Base-by-base conservation (phyloP, 176 grass and related monocot species). In the Oryza rufipogon region DNA sequence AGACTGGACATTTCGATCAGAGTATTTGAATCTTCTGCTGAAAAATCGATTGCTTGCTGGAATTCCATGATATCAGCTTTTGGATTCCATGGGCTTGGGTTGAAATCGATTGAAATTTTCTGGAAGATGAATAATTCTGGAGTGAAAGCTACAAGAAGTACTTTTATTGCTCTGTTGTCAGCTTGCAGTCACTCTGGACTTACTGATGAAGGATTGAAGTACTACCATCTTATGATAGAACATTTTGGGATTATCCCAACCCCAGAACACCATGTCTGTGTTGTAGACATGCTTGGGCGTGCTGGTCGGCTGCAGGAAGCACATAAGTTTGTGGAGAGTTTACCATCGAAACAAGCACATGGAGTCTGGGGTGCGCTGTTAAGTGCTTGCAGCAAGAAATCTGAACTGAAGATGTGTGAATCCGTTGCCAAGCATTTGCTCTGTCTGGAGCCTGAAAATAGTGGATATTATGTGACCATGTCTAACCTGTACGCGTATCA, bases 51-150 rank as follows among this genome's bases (percentile, higher is more conserved):
- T 86, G 89, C 96, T 78, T 95, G 85, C 16, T 96, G 96, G 96
- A 99, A 99, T 73, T 96, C 91, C 52, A 90, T 99, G 91, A 99
- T 96, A 85, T 85, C 91, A 58, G 93, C 91, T 30, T 92, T 92
- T 32, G 91, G 91, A 13, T 86, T 96, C 76, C 93, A 96, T 86
- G 86, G 93, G 25, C 83, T 89, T 70, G 93, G 91, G 70, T 75
- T 86, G 73, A 90, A 77, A 54, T 89, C 96, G 0, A 91, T 94
- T 32, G 86, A 90, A 42, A 88, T 92, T 91, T 94, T 96, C 83
- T 63, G 65, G 39, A 75, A 83, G 83, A 94, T 99, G 93, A 89
- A 71, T 66, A 52, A 82, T 56, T 96, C 83, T 58, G 89, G 84
- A 81, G 80, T 28, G 30, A 78, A 82, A 80, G 66, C 93, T 28